These are phyloP conservation scores for Fusarium sp. DNA, from an alignment of 2,329 filamentous ascomycete genomes.

Conservation along the genomic window DNA sequence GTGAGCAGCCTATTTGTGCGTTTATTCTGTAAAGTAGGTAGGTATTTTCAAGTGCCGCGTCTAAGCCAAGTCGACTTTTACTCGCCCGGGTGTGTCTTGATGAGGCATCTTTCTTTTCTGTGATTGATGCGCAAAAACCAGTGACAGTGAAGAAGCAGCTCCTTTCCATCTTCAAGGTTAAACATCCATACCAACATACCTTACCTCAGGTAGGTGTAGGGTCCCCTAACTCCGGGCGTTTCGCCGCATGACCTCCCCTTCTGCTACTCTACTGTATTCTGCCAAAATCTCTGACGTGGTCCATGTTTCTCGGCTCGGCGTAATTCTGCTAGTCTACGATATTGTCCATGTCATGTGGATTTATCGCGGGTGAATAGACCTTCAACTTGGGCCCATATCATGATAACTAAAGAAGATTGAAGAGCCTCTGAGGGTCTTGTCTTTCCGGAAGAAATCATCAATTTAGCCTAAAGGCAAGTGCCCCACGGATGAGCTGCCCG, in stretches of 20 bases:
- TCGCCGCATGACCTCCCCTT: constrained; percentile 19
- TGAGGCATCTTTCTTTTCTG: constrained; percentile 2
- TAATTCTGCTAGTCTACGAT: constrained; percentile 23
- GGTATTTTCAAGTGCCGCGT: constrained; percentile 1
- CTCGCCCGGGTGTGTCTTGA: constrained; percentile 7
- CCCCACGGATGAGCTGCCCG: constrained; percentile 28
- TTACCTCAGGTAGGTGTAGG: too few relatives aligned
- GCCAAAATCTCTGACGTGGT: constrained; percentile 28
- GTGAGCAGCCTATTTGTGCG: constrained; percentile 43
- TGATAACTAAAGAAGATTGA: constrained; percentile 2
- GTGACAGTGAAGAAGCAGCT: background rate
- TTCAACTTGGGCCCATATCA: constrained; percentile 11
- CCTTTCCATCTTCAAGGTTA: background rate
- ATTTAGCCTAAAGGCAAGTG: constrained; percentile 39
- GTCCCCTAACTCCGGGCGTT: background rate
- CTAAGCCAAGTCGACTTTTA: constrained; percentile 13
- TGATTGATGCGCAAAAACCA: constrained; percentile 42
- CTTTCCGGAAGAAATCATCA: constrained; percentile 21
- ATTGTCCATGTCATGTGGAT: constrained; percentile 13
- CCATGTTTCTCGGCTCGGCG: constrained; percentile 15
- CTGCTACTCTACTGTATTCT: background rate
- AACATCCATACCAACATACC: background rate
- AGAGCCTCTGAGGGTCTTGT: background rate
- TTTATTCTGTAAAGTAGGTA: constrained; percentile 22
- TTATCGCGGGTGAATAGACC: constrained; percentile 21